A percentile compares a stretch with the other conserved stretches of the same genome.
Conservation (phyloP, 2,329 filamentous ascomycete species). For the Thielaviopsis musarum region DNA sequence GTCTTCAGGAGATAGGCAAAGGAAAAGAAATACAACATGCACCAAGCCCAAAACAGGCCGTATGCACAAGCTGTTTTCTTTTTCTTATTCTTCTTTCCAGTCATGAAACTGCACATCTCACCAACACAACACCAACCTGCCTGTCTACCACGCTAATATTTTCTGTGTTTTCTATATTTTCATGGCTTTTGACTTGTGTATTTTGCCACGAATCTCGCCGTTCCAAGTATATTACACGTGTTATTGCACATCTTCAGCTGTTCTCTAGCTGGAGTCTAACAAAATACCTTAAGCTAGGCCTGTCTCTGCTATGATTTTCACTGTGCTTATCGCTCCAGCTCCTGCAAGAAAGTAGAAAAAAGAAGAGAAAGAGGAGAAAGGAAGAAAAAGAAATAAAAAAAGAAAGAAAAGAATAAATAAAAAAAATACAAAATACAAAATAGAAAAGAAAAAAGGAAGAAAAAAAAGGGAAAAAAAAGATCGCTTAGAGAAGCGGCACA, state of each 20-base stretch:
- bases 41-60: not conserved
- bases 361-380: not conserved
- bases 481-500: no score
- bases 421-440: no score
- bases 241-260: not conserved
- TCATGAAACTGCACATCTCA: not conserved
- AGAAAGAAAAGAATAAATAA: not conserved
- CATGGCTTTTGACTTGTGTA: not conserved
- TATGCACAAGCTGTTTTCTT: not conserved
- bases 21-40: not conserved
- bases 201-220: not conserved
- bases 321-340: not conserved
- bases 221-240: not conserved
- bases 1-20: not conserved
- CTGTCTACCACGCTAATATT: not conserved
- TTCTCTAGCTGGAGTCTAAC: not conserved
- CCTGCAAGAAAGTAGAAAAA: not conserved
- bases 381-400: not conserved
- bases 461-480: no score
- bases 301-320: not conserved
- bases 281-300: not conserved
- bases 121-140: not conserved
- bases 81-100: not conserved
- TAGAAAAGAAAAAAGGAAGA: no score
- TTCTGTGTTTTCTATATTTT: not conserved